phyloP scores from a whole-genome alignment of 2,329 filamentous ascomycete genomes.

The Ambrosiella cleistominuta region DNA sequence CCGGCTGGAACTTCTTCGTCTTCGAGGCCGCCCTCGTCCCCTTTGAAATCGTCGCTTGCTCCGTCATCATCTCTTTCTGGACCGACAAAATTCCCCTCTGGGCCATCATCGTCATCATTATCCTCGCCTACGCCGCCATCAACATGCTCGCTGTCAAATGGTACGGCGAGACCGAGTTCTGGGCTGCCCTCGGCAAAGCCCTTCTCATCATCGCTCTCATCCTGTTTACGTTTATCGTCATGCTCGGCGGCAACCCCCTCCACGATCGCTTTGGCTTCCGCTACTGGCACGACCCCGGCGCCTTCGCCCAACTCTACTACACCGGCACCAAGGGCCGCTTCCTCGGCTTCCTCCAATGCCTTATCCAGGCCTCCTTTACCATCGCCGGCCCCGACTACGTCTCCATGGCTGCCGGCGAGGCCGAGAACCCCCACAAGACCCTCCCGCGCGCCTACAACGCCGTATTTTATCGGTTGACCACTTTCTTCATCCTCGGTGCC shows the following conservation, averaged over 20 bases:
- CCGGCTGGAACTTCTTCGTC: slow-evolving; percentile 59
- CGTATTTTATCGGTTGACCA: slow-evolving; percentile 60
- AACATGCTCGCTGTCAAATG: slow-evolving; percentile 58
- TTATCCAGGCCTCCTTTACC: slow-evolving; percentile 53
- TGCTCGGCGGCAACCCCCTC: slow-evolving; percentile 65
- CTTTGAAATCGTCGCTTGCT: slow-evolving; percentile 49
- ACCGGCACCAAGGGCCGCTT: slow-evolving; percentile 51
- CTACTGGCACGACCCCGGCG: slow-evolving; percentile 48
- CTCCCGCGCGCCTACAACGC: slow-evolving; percentile 62
- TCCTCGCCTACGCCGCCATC: slow-evolving; percentile 32
- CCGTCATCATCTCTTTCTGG: slow-evolving; percentile 46
- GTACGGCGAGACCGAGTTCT: slow-evolving; percentile 66
- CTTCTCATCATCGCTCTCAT: slow-evolving; percentile 55
- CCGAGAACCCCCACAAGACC: slow-evolving; percentile 49
- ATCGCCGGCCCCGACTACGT: slow-evolving; percentile 53
- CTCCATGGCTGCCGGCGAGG: slow-evolving; percentile 51
- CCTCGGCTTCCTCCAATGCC: slow-evolving; percentile 53
- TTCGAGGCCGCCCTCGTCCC: slow-evolving; percentile 51
- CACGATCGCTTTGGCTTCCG: slow-evolving; percentile 55
- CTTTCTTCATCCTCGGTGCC: slow-evolving; percentile 60
- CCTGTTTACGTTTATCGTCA: slow-evolving; percentile 62
- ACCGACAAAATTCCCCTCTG: slow-evolving; percentile 40
- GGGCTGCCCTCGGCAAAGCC: slow-evolving; percentile 54
- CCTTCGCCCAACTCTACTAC: slow-evolving; percentile 50
- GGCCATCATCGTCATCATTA: slow-evolving; percentile 40